Base-by-base conservation (phyloP, 2,329 filamentous ascomycete genomes). In the Pseudocercospora fijiensis region DNA sequence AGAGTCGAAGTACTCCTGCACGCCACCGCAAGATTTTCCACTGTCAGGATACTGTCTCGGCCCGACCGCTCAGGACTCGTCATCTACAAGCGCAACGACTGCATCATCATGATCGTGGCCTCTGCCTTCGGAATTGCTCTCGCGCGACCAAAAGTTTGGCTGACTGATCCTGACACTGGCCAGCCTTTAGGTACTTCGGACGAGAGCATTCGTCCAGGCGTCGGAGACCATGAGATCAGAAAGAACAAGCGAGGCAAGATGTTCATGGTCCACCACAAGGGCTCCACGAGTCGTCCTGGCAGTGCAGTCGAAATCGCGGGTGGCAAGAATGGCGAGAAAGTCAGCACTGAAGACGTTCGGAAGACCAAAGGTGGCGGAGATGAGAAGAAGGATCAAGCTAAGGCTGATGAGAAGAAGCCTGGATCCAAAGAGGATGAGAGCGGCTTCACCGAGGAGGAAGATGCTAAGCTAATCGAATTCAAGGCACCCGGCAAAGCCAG, bases 371-470 rank as follows among this genome's bases (percentile, higher is more conserved):
- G 33, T 62, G 57, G 33, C 24, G 58, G 63, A 41, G 59, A 60
- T 18, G 57, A 63, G 16, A 62, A 51, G 11, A 4, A 59, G 55
- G 49, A 53, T 10, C 27, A 60, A 24, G 47, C 22, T 26, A 30
- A 62, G n/a, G 53, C 27, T 2, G 41, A 37, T 7, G 57, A 52
- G 18, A 60, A 63, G n/a, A 24, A 55, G 26, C 52, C 51, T 7
- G 37, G 22, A 10, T 27, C n/a, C 28, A 28, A 33, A 0, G 24
- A 33, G 28, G 24, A 57, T 24, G 58, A 57, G 9, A 26, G 7
- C 27, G 57, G 41, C 10, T 72, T 67, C 26, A 79, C 77, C 0
- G 55, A 72, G 0, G 77, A 78, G 43, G 74, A 82, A 58, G 80
- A 83, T 53, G 72, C 74, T 2, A 76, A 74, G 64, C 62, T 83